Base-by-base conservation (phyloP, 2,329 filamentous ascomycete species). In the Calonectria pseudoturangicola region DNA sequence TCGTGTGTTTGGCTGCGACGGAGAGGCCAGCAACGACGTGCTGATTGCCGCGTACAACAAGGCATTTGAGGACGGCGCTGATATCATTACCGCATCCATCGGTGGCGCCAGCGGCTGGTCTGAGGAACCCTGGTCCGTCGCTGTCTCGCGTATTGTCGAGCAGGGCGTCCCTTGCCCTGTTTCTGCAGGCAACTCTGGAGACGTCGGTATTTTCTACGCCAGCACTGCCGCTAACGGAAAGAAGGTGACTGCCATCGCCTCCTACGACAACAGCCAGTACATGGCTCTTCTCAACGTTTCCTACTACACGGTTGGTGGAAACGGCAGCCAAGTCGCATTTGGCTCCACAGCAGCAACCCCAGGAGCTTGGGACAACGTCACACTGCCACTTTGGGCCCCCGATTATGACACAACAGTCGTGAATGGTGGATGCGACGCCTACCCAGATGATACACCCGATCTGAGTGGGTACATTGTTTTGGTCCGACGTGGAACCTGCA, bases 41-140 rank as follows among this genome's bases (percentile, higher is more conserved):
- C 81, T 93, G 66, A 90, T 92, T 50, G 86, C 87, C 8, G 90
- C 91, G 1, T 92, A 89, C 78, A 88, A 90, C 82, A 86, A 86
- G 78, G 92, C 92, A 0, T 92, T 88, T 75, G 87, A 92, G 77
- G 90, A 87, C 21, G 89, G 89, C 39, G 87, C 88, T 41, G 84
- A 91, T 76, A 88, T 91, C 75, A 91, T 91, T 77, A 89, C 88
- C 1, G 85, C 88, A 2, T 90, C 88, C 3, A 87, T 91, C 50
- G 88, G 89, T 18, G 85, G 85, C 0, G 76, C 86, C 0, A 85
- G 84, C 0, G 89, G 89, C 12, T 91, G 88, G 88, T 83, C 85
- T 2, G 87, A 89, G 73, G 86, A 89, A 15, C 85, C 88, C 0
- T 89, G 86, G 87, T 84, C 88, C 7, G 85, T 86, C 1, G 85